A percentile compares a stretch with the other conserved stretches of the same genome.
Conservation (phyloP, 495 filamentous ascomycete genomes). For the Aspergillus conjunctus region DNA sequence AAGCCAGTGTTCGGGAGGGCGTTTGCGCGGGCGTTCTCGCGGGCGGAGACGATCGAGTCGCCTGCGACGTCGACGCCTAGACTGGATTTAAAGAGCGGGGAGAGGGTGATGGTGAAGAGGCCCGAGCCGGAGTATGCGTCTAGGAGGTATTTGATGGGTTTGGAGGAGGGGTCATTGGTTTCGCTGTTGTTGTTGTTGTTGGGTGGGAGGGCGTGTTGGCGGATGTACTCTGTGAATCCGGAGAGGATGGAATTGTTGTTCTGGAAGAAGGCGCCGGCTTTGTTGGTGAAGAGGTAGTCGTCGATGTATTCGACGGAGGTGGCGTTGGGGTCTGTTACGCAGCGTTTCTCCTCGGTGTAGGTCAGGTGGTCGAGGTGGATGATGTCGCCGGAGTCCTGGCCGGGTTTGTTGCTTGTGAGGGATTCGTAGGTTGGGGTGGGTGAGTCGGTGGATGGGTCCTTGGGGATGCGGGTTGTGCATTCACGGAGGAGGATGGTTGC, state of each 20-base stretch:
- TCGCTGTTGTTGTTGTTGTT: slow-evolving; percentile 15
- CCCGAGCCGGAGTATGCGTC: slow-evolving; percentile 98
- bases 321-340: slow-evolving; percentile 81
- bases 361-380: slow-evolving; percentile 40
- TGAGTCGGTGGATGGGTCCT: slow-evolving; percentile 31
- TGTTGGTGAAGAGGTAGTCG: slow-evolving; percentile 82
- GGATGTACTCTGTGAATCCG: slow-evolving; percentile 86
- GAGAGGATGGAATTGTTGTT: slow-evolving; percentile 99
- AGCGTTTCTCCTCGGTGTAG: slow-evolving; percentile 77
- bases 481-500: slow-evolving; percentile 90
- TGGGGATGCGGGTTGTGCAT: slow-evolving; percentile 70
- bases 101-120: slow-evolving; percentile 93
- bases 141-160: slow-evolving; percentile 77
- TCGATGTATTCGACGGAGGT: slow-evolving; percentile 84
- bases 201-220: slow-evolving; percentile 67
- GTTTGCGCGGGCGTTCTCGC: slow-evolving; percentile 76
- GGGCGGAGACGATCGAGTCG: slow-evolving; percentile 73
- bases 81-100: slow-evolving; percentile 70
- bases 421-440: slow-evolving; percentile 18
- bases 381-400: slow-evolving; percentile 39
- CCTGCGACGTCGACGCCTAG: slow-evolving; percentile 72
- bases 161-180: slow-evolving; percentile 28
- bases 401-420: slow-evolving; percentile 17
- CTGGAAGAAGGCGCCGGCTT: slow-evolving; percentile 94
- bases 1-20: slow-evolving; percentile 72